Conservation (phyloP, 495 filamentous ascomycete species). For the Neurospora sp. region DNA sequence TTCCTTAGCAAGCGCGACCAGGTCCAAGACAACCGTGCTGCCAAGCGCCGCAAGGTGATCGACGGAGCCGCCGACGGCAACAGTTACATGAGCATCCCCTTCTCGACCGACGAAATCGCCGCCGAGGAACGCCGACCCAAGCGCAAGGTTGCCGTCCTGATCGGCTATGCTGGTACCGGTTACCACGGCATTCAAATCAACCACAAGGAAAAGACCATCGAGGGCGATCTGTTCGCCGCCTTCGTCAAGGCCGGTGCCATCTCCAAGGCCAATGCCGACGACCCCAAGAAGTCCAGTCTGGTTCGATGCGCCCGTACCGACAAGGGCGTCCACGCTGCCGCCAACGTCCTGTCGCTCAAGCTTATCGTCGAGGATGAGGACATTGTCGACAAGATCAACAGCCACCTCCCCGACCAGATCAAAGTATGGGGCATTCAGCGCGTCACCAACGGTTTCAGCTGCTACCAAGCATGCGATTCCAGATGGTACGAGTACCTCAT, state of each 20-base stretch:
- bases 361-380: conserved; percentile 87
- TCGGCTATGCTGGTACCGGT: conserved; percentile 93
- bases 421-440: conserved; percentile 85
- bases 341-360: conserved; percentile 92
- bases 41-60: conserved; percentile 43
- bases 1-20: conserved; percentile 50
- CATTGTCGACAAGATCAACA: conserved; percentile 84
- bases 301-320: conserved; percentile 92
- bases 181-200: conserved; percentile 94
- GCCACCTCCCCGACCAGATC: conserved; percentile 73
- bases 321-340: conserved; percentile 95
- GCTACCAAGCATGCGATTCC: conserved; percentile 86
- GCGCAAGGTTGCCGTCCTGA: conserved; percentile 86
- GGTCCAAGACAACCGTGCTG: conserved; percentile 42
- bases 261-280: conserved; percentile 89
- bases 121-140: conserved; percentile 80
- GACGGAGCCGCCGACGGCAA: conserved; percentile 28
- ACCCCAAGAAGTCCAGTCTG: conserved; percentile 91
- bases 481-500: conserved; percentile 95
- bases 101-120: conserved; percentile 62
- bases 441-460: conserved; percentile 77
- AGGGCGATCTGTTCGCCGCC: conserved; percentile 90
- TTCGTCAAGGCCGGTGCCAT: conserved; percentile 86
- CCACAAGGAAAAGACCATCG: conserved; percentile 75
- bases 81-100: conserved; percentile 35